Evolutionary conservation across 352 stramenopile species (phyloP), one percentile per base, ranked within the genome.

Genomic region (Phytopythium boreale): DNA sequence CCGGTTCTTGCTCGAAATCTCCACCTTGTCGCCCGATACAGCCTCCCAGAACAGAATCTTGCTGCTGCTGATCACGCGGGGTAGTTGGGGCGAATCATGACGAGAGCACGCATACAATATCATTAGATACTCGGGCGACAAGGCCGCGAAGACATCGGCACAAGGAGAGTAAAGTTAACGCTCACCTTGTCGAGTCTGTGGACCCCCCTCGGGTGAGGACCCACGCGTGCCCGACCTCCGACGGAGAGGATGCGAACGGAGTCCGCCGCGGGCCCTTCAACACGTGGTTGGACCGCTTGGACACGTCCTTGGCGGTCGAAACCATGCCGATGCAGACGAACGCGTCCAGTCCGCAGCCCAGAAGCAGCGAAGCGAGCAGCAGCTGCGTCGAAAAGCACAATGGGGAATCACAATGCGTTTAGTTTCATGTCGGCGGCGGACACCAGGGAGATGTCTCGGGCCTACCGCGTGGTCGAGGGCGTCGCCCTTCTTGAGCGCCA

Each of bases 261-360:
- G 37, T 26, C 26, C 41, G 56, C 15, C 8, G 36, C 26, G 56
- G 20, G 10, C 39, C 37, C 22, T 39, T 31, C 15, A 50, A 11
- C 36, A 15, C 24, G 37, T 44, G 22, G 10, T 29, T 47, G 31
- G 8, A 8, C 12, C 22, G 34, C 53, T 31, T 60, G 26, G 66
- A 68, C 29, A 61, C 59, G 63, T 50, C 75, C 52, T 74, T 80
- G 31, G 62, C 66, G 1, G 71, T 65, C 24, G 72, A 76, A n/a
- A 93, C 76, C 7, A 74, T 92, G 9, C 90, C 89, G n/a, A 97
- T 87, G 52, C 83, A 92, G 15, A 97, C 84, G 67, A 84, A 97
- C 3, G 89, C 88, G 56, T 96, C 83, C 2, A 98, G 68, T 0
- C 91, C 91, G 63, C 91, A 98, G 20, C 92, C 90, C 7, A 97